A percentile compares a stretch with the other conserved stretches of the same genome.
These are phyloP conservation scores for Fusarium armeniacum DNA, from an alignment of 2,329 filamentous ascomycete species.

Conservation along the genomic window DNA sequence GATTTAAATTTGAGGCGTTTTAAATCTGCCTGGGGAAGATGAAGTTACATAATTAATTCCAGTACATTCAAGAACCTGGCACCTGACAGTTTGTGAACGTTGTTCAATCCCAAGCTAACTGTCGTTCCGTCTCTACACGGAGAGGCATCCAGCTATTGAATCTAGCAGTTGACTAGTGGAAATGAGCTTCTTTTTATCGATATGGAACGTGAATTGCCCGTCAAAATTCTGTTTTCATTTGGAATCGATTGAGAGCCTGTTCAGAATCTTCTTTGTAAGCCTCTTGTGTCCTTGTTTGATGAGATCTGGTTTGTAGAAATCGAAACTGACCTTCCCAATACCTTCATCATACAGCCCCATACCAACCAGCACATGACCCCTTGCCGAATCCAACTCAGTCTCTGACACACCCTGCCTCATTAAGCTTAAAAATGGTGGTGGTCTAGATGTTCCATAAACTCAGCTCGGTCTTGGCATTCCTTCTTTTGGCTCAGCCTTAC, in stretches of 20 bases:
- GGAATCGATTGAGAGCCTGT: background rate
- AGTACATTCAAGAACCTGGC: constrained; percentile 1
- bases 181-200: constrained; percentile 2
- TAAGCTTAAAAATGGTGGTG: constrained; percentile 34
- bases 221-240: too few relatives aligned
- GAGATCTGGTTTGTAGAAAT: background rate
- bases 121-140: constrained; percentile 4
- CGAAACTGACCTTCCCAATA: too few relatives aligned
- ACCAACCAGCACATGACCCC: constrained; percentile 8
- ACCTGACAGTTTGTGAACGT: background rate
- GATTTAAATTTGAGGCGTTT: constrained; percentile 12
- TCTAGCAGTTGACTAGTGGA: constrained; percentile 5
- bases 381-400: background rate
- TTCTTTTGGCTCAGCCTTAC: constrained; percentile 31
- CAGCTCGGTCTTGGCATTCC: constrained; percentile 34
- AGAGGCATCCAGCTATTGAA: constrained; percentile 10
- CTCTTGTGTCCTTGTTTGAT: background rate
- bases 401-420: background rate
- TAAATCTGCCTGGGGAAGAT: constrained; percentile 18
- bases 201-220: too few relatives aligned
- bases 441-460: constrained; percentile 24
- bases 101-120: constrained; percentile 3
- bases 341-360: background rate
- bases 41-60: constrained; percentile 15
- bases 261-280: background rate